Conservation (phyloP, 2,329 filamentous ascomycete genomes). For the Penicillium sp. region DNA sequence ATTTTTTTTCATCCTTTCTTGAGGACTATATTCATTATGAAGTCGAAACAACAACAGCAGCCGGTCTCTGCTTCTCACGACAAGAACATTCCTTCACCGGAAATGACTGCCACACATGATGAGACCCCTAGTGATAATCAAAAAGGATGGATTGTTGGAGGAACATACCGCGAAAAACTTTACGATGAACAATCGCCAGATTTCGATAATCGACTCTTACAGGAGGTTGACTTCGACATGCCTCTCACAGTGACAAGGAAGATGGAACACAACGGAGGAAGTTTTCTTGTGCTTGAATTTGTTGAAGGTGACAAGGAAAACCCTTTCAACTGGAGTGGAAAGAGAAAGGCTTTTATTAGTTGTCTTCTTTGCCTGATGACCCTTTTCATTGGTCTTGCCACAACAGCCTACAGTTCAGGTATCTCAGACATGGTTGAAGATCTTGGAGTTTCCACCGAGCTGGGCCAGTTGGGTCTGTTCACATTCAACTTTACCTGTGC, state of each 20-base stretch:
- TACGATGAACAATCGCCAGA: constrained; percentile 20
- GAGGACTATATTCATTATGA: constrained; percentile 15
- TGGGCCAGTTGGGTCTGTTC: constrained; percentile 53
- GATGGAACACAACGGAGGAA: constrained; percentile 44
- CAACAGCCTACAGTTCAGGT: constrained; percentile 54
- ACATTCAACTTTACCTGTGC: constrained; percentile 53
- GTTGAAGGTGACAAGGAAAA: constrained; percentile 50
- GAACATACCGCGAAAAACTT: constrained; percentile 27
- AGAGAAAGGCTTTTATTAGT: constrained; percentile 49
- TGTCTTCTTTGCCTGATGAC: constrained; percentile 54
- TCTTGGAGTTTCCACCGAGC: constrained; percentile 42
- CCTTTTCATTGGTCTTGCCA: constrained; percentile 56
- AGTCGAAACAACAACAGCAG: constrained; percentile 23
- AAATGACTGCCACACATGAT: constrained; percentile 6
- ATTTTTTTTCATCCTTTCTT: neutral
- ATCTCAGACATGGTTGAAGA: constrained; percentile 50
- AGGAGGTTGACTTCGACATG: constrained; percentile 50
- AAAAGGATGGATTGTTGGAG: constrained; percentile 26
- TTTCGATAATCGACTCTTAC: constrained; percentile 18
- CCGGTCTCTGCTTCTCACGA: constrained; percentile 26
- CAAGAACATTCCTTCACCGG: constrained; percentile 18
- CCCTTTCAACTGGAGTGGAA: constrained; percentile 53
- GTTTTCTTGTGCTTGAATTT: constrained; percentile 51
- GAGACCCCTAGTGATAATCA: constrained; percentile 6
- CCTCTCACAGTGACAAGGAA: constrained; percentile 50